phyloP scores from a whole-genome alignment of 2,329 filamentous ascomycete genomes.

The Fusarium sambucinum region DNA sequence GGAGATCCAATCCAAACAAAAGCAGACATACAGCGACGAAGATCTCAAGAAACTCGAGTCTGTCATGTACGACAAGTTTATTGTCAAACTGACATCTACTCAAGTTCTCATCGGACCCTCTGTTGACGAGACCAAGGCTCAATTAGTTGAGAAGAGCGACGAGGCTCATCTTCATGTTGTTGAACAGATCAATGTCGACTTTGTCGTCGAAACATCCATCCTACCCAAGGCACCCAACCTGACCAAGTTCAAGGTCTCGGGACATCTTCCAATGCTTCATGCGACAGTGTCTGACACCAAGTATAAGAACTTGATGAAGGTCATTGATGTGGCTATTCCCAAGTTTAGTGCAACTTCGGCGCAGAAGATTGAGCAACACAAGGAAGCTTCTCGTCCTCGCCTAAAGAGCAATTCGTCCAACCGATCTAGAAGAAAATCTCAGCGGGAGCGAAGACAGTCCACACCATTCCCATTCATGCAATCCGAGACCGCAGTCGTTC shows the following conservation, averaged over 20 bases:
- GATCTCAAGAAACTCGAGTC: constrained; percentile 90
- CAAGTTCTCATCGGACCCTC: constrained; percentile 96
- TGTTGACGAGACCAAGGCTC: constrained; percentile 87
- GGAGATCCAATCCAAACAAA: constrained; percentile 91
- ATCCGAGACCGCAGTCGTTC: constrained; percentile 79
- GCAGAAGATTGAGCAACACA: constrained; percentile 47
- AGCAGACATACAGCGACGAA: constrained; percentile 85
- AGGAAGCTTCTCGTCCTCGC: constrained; percentile 56
- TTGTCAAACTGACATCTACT: constrained; percentile 91
- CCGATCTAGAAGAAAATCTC: constrained; percentile 58
- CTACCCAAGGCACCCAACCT: constrained; percentile 95
- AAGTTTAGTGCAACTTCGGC: constrained; percentile 69
- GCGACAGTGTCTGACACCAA: constrained; percentile 93
- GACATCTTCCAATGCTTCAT: constrained; percentile 91
- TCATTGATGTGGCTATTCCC: constrained; percentile 95
- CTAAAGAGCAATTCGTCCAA: constrained; percentile 61
- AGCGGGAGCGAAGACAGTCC: constrained; percentile 69
- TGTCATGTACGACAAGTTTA: constrained; percentile 97
- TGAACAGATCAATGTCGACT: constrained; percentile 97
- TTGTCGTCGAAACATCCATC: constrained; percentile 95
- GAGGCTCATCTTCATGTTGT: constrained; percentile 86
- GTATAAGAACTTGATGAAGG: constrained; percentile 95
- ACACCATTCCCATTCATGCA: constrained; percentile 80
- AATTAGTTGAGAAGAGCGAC: constrained; percentile 76
- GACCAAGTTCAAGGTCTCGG: constrained; percentile 90